Conservation (phyloP, 495 filamentous ascomycete species). For the Durotheca rogersii region DNA sequence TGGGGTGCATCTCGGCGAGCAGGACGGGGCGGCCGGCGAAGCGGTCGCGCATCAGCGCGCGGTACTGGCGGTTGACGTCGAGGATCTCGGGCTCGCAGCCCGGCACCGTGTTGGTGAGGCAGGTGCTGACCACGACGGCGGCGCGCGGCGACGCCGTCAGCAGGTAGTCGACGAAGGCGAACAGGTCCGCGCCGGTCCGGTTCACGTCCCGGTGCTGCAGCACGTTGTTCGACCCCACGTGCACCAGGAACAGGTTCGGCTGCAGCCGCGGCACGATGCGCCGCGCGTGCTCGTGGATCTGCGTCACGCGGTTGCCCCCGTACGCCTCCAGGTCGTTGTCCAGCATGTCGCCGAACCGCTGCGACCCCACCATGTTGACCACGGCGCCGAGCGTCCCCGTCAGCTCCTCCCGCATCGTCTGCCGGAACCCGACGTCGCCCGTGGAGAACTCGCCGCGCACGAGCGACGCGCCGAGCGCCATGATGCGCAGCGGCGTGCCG, state of each 20-base stretch:
- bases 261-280: constrained; percentile 32
- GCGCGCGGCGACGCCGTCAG: constrained; percentile 23
- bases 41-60: no score
- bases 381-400: constrained; percentile 22
- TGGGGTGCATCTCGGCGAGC: constrained; percentile 33
- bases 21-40: no score
- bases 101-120: constrained; percentile 37
- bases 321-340: constrained; percentile 44
- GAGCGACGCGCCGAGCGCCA: constrained; percentile 60
- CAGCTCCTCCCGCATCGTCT: constrained; percentile 42
- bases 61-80: constrained; percentile 39
- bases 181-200: constrained; percentile 36
- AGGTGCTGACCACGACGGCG: constrained; percentile 34
- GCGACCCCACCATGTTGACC: constrained; percentile 42
- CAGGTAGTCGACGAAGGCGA: constrained; percentile 31
- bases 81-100: constrained; percentile 39
- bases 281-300: constrained; percentile 38
- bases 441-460: constrained; percentile 53
- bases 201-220: constrained; percentile 28
- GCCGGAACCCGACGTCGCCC: constrained; percentile 57
- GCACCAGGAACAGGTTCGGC: constrained; percentile 44
- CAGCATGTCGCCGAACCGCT: constrained; percentile 39
- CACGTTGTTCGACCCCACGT: constrained; percentile 47
- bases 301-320: constrained; percentile 38
- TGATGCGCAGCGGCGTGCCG: constrained; percentile 45